phyloP scores from a whole-genome alignment of 805 yeast genomes.

The Yamadazyma sp. region DNA sequence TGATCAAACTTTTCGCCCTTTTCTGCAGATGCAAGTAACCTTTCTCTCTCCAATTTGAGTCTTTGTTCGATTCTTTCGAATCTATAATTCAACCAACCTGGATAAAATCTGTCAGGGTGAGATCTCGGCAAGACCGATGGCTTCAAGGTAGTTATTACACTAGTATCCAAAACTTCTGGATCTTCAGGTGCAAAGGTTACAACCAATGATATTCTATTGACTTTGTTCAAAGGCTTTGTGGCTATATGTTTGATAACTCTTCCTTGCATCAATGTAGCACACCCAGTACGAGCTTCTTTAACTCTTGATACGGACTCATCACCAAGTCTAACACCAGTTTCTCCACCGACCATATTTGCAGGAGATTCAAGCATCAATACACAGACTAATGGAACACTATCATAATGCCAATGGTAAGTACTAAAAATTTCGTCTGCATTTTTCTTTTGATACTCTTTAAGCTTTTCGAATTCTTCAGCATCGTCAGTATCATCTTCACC shows the following conservation, averaged over 20 bases:
- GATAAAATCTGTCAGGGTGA: constrained; percentile 32
- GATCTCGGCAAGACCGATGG: constrained; percentile 38
- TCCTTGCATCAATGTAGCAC: constrained; percentile 39
- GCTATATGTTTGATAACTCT: constrained; percentile 41
- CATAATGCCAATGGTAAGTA: constrained; percentile 61
- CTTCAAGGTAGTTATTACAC: constrained; percentile 36
- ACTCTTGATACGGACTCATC: constrained; percentile 16
- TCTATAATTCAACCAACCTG: constrained; percentile 35
- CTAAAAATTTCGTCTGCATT: constrained; percentile 35
- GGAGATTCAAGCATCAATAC: constrained; percentile 63
- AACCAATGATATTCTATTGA: constrained; percentile 41
- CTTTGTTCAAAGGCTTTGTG: constrained; percentile 30
- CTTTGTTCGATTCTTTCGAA: too few species aligned
- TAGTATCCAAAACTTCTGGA: constrained; percentile 24
- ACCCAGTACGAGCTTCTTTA: constrained; percentile 32
- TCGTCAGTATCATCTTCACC: too few species aligned
- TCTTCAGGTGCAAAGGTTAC: constrained; percentile 36
- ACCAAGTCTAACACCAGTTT: constrained; percentile 51
- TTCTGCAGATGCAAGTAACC: too few species aligned
- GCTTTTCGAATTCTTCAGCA: constrained; percentile 30
- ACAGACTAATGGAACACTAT: constrained; percentile 65
- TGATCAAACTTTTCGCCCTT: too few species aligned
- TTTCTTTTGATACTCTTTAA: constrained; percentile 7
- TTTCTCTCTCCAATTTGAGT: too few species aligned
- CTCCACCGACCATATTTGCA: constrained; percentile 57